A percentile compares a stretch with the other conserved stretches of the same genome.
Evolutionary conservation across 805 yeast genomes (phyloP).

Genomic region (Torulaspora gathmanii): DNA sequence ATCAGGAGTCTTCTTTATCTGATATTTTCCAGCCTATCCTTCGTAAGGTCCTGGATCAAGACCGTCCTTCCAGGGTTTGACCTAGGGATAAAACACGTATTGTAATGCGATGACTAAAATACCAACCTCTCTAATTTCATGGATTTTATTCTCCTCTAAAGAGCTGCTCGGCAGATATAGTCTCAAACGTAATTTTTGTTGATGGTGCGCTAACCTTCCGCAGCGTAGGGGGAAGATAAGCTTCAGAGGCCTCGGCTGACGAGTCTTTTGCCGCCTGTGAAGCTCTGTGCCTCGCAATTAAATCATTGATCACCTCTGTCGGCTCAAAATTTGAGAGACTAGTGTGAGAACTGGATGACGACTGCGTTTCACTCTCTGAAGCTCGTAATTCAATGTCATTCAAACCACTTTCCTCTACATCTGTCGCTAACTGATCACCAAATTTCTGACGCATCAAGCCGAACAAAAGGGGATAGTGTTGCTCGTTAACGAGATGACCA

Average conservation of each 20-base stretch:
- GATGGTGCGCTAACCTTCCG: conserved; percentile 15
- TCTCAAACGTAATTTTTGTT: conserved; percentile 17
- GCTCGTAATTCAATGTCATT: not conserved
- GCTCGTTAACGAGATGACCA: conserved; percentile 37
- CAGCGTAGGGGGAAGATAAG: conserved; percentile 13
- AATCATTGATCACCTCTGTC: not conserved
- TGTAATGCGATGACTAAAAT: not conserved
- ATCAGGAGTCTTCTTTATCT: conserved; percentile 32
- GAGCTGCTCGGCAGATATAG: conserved; percentile 14
- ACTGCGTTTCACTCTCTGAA: not conserved
- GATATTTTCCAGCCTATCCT: conserved; percentile 47
- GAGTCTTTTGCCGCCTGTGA: conserved; percentile 1
- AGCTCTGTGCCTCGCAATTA: not conserved
- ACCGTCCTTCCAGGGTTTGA: conserved; percentile 24
- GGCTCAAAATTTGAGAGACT: not conserved
- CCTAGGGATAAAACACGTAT: not conserved
- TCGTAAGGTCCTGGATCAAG: conserved; percentile 33
- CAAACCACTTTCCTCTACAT: not conserved
- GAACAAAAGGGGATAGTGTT: conserved; percentile 43
- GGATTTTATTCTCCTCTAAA: conserved; percentile 1
- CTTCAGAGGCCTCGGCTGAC: not conserved
- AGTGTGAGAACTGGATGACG: not conserved
- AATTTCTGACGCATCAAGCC: conserved; percentile 21
- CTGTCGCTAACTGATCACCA: conserved; percentile 3
- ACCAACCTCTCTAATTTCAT: not conserved